These are phyloP conservation scores for Antitrichia curtipendula DNA, from an alignment of 225 moss, liverwort and hornwort genomes.

Conservation along the genomic window DNA sequence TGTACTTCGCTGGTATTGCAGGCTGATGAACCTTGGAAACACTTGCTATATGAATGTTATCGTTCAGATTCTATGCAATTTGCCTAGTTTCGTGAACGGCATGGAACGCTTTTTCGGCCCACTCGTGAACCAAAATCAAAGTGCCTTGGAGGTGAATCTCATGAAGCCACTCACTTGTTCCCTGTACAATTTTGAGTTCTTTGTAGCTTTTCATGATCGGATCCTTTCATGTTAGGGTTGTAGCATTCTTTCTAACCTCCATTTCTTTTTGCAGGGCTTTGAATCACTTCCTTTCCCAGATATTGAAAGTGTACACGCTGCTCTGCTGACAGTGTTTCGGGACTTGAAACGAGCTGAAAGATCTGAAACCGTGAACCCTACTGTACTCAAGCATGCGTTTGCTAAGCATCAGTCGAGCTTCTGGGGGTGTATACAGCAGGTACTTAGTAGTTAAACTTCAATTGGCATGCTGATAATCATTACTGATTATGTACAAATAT, in stretches of 20 bases:
- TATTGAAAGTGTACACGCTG: constrained; percentile 9
- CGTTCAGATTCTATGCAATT: constrained; percentile 20
- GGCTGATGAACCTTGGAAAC: constrained; percentile 42
- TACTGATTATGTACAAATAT: too few relatives aligned
- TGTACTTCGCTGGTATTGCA: background rate
- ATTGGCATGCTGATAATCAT: background rate
- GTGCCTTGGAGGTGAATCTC: background rate
- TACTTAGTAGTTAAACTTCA: background rate
- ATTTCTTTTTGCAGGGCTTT: background rate
- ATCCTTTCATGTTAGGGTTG: background rate
- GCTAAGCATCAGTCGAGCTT: constrained; percentile 36
- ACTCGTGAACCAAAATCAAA: background rate
- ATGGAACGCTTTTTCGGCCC: constrained; percentile 31
- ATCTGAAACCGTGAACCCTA: constrained; percentile 26
- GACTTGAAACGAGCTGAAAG: constrained; percentile 32
- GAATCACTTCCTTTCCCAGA: background rate
- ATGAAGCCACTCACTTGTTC: background rate
- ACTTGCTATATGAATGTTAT: constrained; percentile 57
- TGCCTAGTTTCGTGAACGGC: constrained; percentile 25
- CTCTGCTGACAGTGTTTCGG: constrained; percentile 31
- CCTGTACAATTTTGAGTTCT: background rate
- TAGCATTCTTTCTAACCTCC: background rate
- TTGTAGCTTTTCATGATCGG: background rate
- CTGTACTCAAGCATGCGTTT: constrained; percentile 30
- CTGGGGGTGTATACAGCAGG: constrained; percentile 47